phyloP scores from a whole-genome alignment of 139 green algal genomes.

The Tetratostichococcus sp. region DNA sequence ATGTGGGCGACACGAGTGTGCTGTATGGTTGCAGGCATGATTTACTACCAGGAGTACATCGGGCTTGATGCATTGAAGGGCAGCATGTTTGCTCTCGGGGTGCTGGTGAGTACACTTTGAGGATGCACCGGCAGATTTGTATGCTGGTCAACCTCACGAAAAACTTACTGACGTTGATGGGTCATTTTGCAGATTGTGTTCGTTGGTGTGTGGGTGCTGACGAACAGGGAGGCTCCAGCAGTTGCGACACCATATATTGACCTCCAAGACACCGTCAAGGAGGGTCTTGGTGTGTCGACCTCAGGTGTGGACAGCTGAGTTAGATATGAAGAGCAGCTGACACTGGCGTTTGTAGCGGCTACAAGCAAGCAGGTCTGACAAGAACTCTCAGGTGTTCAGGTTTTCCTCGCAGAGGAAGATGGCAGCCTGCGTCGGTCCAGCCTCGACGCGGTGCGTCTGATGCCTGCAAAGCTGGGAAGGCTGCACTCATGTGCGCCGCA shows the following conservation, averaged over 20 bases:
- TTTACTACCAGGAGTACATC: conserved; percentile 80
- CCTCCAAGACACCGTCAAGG: neutral
- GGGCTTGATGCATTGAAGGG: conserved; percentile 43
- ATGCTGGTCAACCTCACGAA: conserved; percentile 2
- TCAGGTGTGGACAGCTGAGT: neutral
- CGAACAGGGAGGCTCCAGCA: neutral
- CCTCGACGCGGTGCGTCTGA: no score
- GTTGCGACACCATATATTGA: neutral
- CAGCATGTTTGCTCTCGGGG: conserved; percentile 71
- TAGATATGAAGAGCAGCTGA: no score
- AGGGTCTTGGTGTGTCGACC: neutral
- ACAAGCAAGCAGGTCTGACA: no score
- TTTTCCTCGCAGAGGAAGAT: no score
- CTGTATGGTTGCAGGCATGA: conserved; percentile 43
- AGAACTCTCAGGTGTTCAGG: no score
- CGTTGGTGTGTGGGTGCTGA: conserved; percentile 54
- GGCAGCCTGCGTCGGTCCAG: no score
- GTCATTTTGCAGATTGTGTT: conserved; percentile 48
- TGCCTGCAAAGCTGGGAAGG: no score
- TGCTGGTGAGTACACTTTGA: conserved; percentile 36
- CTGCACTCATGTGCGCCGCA: no score
- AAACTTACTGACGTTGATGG: conserved; percentile 1
- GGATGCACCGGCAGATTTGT: no score
- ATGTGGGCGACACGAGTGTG: no score
- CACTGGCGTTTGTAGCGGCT: no score